Conservation (phyloP, 106 monocot genomes). For the Dioscorea alata region DNA sequence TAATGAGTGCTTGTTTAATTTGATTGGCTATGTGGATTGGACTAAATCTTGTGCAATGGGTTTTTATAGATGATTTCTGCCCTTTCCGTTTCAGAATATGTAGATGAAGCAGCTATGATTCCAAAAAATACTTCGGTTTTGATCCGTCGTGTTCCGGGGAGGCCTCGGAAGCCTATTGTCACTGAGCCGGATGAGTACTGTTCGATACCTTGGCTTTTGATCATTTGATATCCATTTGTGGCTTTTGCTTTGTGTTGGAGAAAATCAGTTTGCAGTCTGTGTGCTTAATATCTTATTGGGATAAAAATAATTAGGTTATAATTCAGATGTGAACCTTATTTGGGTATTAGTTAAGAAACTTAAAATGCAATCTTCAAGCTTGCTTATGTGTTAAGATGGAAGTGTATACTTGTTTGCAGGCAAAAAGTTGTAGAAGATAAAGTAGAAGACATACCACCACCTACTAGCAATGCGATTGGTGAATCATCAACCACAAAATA, state of each 20-base stretch:
- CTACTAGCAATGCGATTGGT: slow-evolving; percentile 29
- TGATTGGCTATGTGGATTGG: slow-evolving; percentile 1
- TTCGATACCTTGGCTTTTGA: slow-evolving; percentile 28
- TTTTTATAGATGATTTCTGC: slow-evolving; percentile 35
- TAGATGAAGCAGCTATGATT: slow-evolving; percentile 84
- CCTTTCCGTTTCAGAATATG: slow-evolving; percentile 84
- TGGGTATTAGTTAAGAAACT: no score
- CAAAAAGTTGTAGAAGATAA: slow-evolving; percentile 50
- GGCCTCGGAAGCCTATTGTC: slow-evolving; percentile 76
- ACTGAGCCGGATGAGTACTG: slow-evolving; percentile 73
- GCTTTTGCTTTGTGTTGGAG: neutral
- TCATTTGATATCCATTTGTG: slow-evolving; percentile 14
- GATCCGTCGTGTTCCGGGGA: slow-evolving; percentile 89
- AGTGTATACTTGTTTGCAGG: slow-evolving; percentile 44
- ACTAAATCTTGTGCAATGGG: neutral
- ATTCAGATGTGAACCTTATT: no score
- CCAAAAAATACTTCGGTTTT: slow-evolving; percentile 94
- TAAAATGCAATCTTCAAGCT: no score
- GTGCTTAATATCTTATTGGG: neutral
- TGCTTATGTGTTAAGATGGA: neutral
- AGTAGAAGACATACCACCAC: slow-evolving; percentile 43
- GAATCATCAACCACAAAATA: slow-evolving; percentile 63
- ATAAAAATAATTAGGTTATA: no score
- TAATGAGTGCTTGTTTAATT: neutral
- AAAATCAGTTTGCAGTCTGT: neutral